Percentiles rank a stretch among this genome's conserved stretches.
phyloP scores from a whole-genome alignment of 306 rosid species.

The Castanospermum australe region DNA sequence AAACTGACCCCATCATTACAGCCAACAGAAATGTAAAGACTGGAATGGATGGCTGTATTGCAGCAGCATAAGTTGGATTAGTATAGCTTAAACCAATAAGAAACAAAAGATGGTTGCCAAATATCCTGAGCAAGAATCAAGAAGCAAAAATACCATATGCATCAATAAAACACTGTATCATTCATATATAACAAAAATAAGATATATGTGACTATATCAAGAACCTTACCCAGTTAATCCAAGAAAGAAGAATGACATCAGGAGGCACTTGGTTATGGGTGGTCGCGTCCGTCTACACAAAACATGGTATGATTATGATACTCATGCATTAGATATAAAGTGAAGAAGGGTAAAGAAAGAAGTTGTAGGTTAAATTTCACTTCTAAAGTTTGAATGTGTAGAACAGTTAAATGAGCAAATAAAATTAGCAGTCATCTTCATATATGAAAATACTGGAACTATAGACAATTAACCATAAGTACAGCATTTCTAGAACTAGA shows the following conservation, averaged over 20 bases:
- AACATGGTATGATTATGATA: constrained; percentile 13
- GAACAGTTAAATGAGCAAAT: constrained; percentile 3
- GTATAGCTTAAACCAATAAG: constrained; percentile 97
- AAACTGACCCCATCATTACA: constrained; percentile 89
- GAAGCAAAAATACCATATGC: constrained; percentile 22
- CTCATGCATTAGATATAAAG: constrained; percentile 11
- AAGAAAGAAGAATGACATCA: constrained; percentile 76
- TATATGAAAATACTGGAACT: not conserved
- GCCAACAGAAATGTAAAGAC: constrained; percentile 91
- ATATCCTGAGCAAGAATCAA: constrained; percentile 59
- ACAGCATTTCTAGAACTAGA: not conserved
- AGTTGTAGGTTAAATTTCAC: not conserved
- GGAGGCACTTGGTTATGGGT: constrained; percentile 63
- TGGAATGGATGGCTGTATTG: constrained; percentile 91
- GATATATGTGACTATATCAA: not conserved
- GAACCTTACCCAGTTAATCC: constrained; percentile 88
- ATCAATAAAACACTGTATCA: constrained; percentile 19
- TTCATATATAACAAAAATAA: not conserved
- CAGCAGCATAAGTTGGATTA: constrained; percentile 96
- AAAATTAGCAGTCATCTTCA: not conserved
- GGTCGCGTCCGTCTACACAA: constrained; percentile 68
- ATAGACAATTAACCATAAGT: not conserved
- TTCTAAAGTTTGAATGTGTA: constrained; percentile 7
- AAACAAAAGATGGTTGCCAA: constrained; percentile 97
- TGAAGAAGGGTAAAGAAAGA: not conserved